Percentiles rank a stretch among this genome's conserved stretches.
These are phyloP conservation scores for Aulographum hederae DNA, from an alignment of 2,329 filamentous ascomycete species.

Conservation along the genomic window DNA sequence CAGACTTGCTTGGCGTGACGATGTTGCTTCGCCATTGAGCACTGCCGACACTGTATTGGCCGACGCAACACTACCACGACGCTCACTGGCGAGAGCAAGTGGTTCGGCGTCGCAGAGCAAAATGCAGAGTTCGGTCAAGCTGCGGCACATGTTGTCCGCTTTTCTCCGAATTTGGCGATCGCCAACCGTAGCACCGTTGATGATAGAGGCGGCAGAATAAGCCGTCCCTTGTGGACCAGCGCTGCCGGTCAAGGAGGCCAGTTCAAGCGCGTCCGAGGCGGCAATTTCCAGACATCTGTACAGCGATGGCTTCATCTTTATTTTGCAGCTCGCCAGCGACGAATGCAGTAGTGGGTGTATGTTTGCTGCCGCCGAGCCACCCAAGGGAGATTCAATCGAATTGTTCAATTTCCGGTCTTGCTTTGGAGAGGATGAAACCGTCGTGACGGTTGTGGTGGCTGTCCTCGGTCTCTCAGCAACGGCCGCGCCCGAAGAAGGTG, in stretches of 20 bases:
- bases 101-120: conserved; percentile 37
- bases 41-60: no score
- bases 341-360: conserved; percentile 63
- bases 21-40: no score
- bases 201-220: conserved; percentile 47
- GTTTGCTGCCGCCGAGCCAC: conserved; percentile 29
- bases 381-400: conserved; percentile 18
- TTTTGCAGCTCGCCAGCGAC: conserved; percentile 62
- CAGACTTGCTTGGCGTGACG: no score
- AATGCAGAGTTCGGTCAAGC: conserved; percentile 79
- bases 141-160: conserved; percentile 82
- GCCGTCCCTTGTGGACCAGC: conserved; percentile 42
- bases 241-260: conserved; percentile 53
- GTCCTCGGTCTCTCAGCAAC: conserved; percentile 76
- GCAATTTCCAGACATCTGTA: conserved; percentile 67
- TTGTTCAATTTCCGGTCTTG: conserved; percentile 34
- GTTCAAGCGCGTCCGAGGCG: conserved; percentile 59
- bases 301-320: conserved; percentile 49
- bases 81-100: no score
- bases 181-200: conserved; percentile 39
- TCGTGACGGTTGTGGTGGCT: conserved; percentile 67
- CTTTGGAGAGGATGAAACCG: conserved; percentile 77
- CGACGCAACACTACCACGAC: no score
- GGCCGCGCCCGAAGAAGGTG: conserved; percentile 63
- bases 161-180: conserved; percentile 81